phyloP scores from a whole-genome alignment of 2,329 filamentous ascomycete species.

The Phoma sp. region DNA sequence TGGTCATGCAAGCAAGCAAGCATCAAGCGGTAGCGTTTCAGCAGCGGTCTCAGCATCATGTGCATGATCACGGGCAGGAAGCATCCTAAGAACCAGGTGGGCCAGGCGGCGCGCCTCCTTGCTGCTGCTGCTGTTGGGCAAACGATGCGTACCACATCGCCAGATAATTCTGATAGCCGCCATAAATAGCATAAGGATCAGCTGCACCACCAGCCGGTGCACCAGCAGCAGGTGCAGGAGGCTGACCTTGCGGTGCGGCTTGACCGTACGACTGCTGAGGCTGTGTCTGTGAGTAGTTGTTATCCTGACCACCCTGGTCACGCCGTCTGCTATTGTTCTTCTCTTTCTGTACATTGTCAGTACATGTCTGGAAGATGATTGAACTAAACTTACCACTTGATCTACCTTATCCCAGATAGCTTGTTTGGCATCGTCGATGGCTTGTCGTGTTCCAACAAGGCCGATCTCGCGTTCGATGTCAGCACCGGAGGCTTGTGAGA shows the following conservation, averaged over 20 bases:
- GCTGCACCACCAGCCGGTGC: slow-evolving; percentile 56
- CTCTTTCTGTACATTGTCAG: slow-evolving; percentile 50
- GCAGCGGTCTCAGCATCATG: slow-evolving; percentile 45
- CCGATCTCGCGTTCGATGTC: slow-evolving; percentile 87
- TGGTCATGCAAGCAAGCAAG: slow-evolving; percentile 45
- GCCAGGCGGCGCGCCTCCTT: slow-evolving; percentile 37
- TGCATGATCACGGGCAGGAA: slow-evolving; percentile 43
- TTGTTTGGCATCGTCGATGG: slow-evolving; percentile 79
- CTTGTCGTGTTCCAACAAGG: slow-evolving; percentile 76
- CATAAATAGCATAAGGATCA: slow-evolving; percentile 74
- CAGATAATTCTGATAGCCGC: slow-evolving; percentile 81
- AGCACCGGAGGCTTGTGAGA: slow-evolving; percentile 78
- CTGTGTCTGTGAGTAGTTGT: slow-evolving; percentile 57
- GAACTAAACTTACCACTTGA: slow-evolving; percentile 70
- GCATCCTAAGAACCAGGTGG: slow-evolving; percentile 45
- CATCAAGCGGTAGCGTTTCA: slow-evolving; percentile 39
- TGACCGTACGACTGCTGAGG: slow-evolving; percentile 46
- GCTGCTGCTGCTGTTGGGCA: slow-evolving; percentile 56
- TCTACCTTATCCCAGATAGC: slow-evolving; percentile 93
- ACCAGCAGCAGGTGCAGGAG: slow-evolving; percentile 42
- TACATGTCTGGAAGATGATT: background rate
- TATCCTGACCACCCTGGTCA: slow-evolving; percentile 48
- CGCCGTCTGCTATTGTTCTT: slow-evolving; percentile 53
- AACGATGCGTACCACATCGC: slow-evolving; percentile 80
- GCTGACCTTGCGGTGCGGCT: slow-evolving; percentile 37